Evolutionary conservation across 2,329 filamentous ascomycete species (phyloP).

Genomic region (Bipolaris zeicola): DNA sequence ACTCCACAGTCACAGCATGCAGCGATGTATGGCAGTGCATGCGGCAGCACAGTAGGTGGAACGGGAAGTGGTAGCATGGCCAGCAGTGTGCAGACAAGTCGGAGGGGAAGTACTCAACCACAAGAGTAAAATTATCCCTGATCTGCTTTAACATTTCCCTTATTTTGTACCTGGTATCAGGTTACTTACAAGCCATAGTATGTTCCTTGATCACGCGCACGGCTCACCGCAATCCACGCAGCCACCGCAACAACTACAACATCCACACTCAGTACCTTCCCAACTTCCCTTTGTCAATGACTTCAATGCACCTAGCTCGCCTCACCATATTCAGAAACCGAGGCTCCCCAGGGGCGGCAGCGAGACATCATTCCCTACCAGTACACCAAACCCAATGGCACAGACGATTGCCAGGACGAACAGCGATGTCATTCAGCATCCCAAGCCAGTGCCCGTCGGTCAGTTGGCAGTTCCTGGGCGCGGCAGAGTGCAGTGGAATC

Average conservation of each 20-base stretch:
- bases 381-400: conserved; percentile 14
- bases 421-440: conserved; percentile 39
- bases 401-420: conserved; percentile 27
- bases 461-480: conserved; percentile 20
- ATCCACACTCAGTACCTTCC: background rate
- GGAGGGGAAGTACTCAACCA: conserved; percentile 34
- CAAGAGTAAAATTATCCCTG: conserved; percentile 27
- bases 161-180: background rate
- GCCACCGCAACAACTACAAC: conserved; percentile 3
- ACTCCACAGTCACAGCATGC: conserved; percentile 44
- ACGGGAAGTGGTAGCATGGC: conserved; percentile 34
- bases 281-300: conserved; percentile 22
- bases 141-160: background rate
- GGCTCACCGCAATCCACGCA: conserved; percentile 7
- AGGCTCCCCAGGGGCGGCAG: conserved; percentile 30
- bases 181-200: conserved; percentile 4
- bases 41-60: conserved; percentile 19
- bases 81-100: conserved; percentile 28
- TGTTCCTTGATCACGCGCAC: conserved; percentile 11
- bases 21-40: conserved; percentile 28
- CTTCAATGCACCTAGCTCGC: conserved; percentile 27
- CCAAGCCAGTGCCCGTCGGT: conserved; percentile 33
- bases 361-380: conserved; percentile 23
- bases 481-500: conserved; percentile 43
- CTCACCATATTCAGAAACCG: conserved; percentile 27